Conservation (phyloP, 23 red algal species). For the Gracilaria domingensis region DNA sequence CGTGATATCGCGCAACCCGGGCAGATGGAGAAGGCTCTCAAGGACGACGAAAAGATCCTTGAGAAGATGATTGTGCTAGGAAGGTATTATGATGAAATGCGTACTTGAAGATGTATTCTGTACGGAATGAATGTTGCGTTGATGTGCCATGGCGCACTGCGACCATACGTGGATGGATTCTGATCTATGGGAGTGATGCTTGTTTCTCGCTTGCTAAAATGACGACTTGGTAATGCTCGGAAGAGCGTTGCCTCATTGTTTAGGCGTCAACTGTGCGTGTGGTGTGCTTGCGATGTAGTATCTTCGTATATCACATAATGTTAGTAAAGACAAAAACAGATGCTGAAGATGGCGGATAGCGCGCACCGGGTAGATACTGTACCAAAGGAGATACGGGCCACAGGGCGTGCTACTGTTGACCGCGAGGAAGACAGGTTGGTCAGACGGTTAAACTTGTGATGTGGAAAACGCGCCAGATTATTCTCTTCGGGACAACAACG, state of each 20-base stretch:
- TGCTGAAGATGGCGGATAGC: background rate
- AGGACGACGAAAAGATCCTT: constrained; percentile 61
- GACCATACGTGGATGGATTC: background rate
- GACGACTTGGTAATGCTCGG: background rate
- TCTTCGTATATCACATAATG: no score
- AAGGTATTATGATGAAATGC: constrained; percentile 60
- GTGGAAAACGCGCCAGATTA: background rate
- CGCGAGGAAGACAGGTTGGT: no score
- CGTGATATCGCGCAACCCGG: constrained; percentile 55
- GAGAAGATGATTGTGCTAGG: constrained; percentile 72
- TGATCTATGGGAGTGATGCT: background rate
- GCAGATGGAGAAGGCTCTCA: constrained; percentile 41
- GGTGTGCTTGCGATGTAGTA: background rate
- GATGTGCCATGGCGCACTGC: background rate
- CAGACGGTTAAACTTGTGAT: no score
- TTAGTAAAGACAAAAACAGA: background rate
- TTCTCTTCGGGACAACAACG: background rate
- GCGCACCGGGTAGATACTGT: no score
- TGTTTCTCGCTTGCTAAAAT: background rate
- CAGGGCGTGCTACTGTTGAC: no score
- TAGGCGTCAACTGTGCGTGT: background rate
- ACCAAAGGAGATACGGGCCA: no score
- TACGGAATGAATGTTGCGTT: background rate
- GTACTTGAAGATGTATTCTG: background rate
- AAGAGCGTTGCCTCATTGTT: background rate